Percentiles rank a stretch among this genome's conserved stretches.
Conservation (phyloP, 1,139 yeast genomes). For the Kazachstania sp. region DNA sequence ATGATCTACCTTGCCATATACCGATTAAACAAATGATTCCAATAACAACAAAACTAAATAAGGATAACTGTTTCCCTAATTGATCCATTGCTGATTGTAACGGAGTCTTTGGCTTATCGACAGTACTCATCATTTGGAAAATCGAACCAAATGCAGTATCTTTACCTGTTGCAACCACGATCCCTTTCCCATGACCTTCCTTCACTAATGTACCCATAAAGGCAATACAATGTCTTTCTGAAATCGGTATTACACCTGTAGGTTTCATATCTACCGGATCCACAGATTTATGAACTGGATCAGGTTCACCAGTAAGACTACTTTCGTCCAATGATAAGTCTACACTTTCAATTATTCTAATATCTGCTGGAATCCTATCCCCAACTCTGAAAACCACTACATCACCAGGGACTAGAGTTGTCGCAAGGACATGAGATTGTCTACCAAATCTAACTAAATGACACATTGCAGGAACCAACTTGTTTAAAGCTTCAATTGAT, state of each 20-base stretch:
- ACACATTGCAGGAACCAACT: slow-evolving; percentile 89
- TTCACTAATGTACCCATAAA: slow-evolving; percentile 95
- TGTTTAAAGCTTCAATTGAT: slow-evolving; percentile 81
- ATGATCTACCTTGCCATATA: slow-evolving; percentile 76
- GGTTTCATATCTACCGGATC: slow-evolving; percentile 33
- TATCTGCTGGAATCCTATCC: slow-evolving; percentile 91
- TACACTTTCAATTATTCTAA: slow-evolving; percentile 67
- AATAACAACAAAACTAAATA: slow-evolving; percentile 74
- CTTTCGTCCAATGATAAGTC: slow-evolving; percentile 83
- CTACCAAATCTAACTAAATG: slow-evolving; percentile 75
- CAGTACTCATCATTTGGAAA: slow-evolving; percentile 86
- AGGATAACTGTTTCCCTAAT: slow-evolving; percentile 79
- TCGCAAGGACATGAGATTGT: slow-evolving; percentile 71
- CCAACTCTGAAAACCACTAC: slow-evolving; percentile 82
- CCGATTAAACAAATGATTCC: slow-evolving; percentile 84
- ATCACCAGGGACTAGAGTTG: slow-evolving; percentile 88
- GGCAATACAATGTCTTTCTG: slow-evolving; percentile 68
- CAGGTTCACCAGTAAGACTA: slow-evolving; percentile 88
- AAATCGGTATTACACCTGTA: slow-evolving; percentile 41
- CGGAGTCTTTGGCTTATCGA: slow-evolving; percentile 95
- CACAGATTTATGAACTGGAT: slow-evolving; percentile 61
- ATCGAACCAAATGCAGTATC: slow-evolving; percentile 85
- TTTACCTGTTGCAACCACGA: slow-evolving; percentile 84
- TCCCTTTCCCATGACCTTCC: slow-evolving; percentile 87
- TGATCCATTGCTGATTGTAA: slow-evolving; percentile 90